Conservation (phyloP, 2,329 filamentous ascomycete genomes). For the Xylariaceae sp. region DNA sequence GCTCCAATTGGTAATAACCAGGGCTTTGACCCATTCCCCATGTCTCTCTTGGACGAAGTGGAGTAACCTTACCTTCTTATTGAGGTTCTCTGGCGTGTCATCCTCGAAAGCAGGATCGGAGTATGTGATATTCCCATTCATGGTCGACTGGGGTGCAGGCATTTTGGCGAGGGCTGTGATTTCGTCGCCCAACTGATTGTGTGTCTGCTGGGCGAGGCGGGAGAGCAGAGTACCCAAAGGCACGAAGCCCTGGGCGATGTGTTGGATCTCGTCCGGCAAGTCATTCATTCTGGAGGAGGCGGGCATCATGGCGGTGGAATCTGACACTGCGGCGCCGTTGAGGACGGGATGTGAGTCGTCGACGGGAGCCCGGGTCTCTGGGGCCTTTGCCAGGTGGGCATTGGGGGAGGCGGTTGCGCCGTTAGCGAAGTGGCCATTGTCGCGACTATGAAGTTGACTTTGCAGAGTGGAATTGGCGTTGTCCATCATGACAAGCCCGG, state of each 20-base stretch:
- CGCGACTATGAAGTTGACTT: slow-evolving; percentile 54
- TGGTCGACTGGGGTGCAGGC: slow-evolving; percentile 49
- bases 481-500: slow-evolving; percentile 53
- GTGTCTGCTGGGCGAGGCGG: slow-evolving; percentile 77
- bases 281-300: slow-evolving; percentile 48
- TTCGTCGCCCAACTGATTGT: slow-evolving; percentile 69
- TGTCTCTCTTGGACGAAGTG: slow-evolving; percentile 77
- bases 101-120: slow-evolving; percentile 45
- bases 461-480: slow-evolving; percentile 50
- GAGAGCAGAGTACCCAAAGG: slow-evolving; percentile 71
- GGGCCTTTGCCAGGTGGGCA: slow-evolving; percentile 12
- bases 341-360: slow-evolving; percentile 25
- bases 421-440: slow-evolving; percentile 38
- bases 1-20: slow-evolving; percentile 90
- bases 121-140: slow-evolving; percentile 49
- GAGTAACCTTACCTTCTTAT: slow-evolving; percentile 72
- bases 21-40: slow-evolving; percentile 85
- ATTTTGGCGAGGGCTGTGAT: slow-evolving; percentile 68
- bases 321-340: slow-evolving; percentile 25
- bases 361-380: slow-evolving; percentile 17
- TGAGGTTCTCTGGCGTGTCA: slow-evolving; percentile 59
- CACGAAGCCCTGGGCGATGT: slow-evolving; percentile 73
- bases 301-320: slow-evolving; percentile 19
- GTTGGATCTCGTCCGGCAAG: slow-evolving; percentile 58
- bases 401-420: slow-evolving; percentile 23